Evolutionary conservation across 192 early-diverging fungal genomes (phyloP).

Genomic region (Coemansia sp.): DNA sequence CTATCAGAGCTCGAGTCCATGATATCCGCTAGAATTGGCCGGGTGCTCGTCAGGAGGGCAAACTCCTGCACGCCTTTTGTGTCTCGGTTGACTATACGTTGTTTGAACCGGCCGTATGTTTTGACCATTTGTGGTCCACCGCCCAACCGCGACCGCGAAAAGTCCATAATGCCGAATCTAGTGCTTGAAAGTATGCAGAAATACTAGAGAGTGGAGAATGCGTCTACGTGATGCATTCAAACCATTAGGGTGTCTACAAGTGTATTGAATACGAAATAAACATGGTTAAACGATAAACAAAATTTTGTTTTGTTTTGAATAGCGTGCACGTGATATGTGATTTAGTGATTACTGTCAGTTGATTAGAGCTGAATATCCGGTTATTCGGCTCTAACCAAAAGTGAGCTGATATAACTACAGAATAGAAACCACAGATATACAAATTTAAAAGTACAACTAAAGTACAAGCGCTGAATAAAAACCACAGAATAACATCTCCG

Average conservation of each 20-base stretch:
- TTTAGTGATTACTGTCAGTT: background rate
- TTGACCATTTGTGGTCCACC: slow-evolving; percentile 40
- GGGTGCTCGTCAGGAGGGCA: slow-evolving; percentile 28
- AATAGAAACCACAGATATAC: too few species aligned
- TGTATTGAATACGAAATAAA: background rate
- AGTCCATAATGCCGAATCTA: slow-evolving; percentile 26
- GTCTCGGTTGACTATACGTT: slow-evolving; percentile 41
- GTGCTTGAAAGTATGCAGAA: background rate
- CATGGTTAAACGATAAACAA: slow-evolving; percentile 6
- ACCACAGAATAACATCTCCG: too few species aligned
- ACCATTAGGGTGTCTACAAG: background rate
- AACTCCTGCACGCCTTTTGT: slow-evolving; percentile 35
- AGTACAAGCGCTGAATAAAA: too few species aligned
- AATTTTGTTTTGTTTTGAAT: background rate
- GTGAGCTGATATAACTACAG: too few species aligned
- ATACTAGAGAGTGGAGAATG: background rate
- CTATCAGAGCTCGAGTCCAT: slow-evolving; percentile 46
- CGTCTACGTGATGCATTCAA: background rate
- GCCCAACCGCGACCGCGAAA: slow-evolving; percentile 30
- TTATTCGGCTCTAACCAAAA: background rate
- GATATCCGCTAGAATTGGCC: slow-evolving; percentile 31
- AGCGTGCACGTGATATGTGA: background rate
- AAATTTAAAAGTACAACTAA: too few species aligned
- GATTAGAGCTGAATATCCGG: background rate
- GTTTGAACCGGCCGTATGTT: slow-evolving; percentile 46